These are phyloP conservation scores for Cercospora sojina DNA, from an alignment of 2,329 filamentous ascomycete genomes.

Conservation along the genomic window DNA sequence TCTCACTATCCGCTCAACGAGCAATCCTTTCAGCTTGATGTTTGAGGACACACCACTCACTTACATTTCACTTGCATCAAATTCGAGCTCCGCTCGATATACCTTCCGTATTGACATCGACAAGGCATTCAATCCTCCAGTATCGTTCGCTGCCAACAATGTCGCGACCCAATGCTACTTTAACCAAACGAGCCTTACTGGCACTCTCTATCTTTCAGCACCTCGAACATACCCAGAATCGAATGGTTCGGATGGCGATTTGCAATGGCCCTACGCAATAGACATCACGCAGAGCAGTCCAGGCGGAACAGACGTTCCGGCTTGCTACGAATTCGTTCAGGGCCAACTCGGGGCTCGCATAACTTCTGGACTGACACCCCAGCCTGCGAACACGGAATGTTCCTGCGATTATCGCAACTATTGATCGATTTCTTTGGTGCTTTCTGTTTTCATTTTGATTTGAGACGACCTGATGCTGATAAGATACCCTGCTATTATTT, in stretches of 20 bases:
- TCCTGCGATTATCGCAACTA: slow-evolving; percentile 50
- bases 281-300: slow-evolving; percentile 55
- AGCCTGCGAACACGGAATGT: slow-evolving; percentile 42
- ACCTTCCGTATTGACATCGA: slow-evolving; percentile 56
- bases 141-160: slow-evolving; percentile 46
- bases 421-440: slow-evolving; percentile 15
- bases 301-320: slow-evolving; percentile 52
- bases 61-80: slow-evolving; percentile 49
- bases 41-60: slow-evolving; percentile 56
- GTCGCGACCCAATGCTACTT: slow-evolving; percentile 58
- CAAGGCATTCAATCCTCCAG: slow-evolving; percentile 54
- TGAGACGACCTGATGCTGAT: slow-evolving; percentile 12
- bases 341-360: slow-evolving; percentile 41
- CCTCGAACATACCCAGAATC: slow-evolving; percentile 21
- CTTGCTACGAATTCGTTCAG: slow-evolving; percentile 51
- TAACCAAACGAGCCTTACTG: slow-evolving; percentile 56
- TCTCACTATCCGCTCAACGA: slow-evolving; percentile 49
- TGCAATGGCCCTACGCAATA: slow-evolving; percentile 59
- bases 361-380: slow-evolving; percentile 37
- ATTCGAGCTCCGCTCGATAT: slow-evolving; percentile 53
- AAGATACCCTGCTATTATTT: slow-evolving; percentile 12
- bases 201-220: slow-evolving; percentile 53
- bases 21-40: slow-evolving; percentile 56
- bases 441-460: neutral
- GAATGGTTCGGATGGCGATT: slow-evolving; percentile 14